Evolutionary conservation across 257 asterid species (phyloP).

Genomic region (Paulownia fortunei): DNA sequence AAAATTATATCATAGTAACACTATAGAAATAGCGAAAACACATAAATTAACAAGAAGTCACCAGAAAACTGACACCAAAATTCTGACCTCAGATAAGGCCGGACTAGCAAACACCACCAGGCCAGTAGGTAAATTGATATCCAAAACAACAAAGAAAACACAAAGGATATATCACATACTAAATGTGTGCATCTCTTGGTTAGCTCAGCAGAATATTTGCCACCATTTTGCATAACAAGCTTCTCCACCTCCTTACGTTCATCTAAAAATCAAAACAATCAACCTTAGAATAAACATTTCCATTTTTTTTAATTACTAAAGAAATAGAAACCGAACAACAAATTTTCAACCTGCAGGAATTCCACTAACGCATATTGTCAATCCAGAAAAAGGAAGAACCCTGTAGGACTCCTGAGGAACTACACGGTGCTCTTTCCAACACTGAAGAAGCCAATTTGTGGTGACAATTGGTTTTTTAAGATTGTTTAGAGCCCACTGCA

Average conservation of each 20-base stretch:
- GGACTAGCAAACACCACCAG: conserved; percentile 15
- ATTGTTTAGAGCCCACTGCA: conserved; percentile 85
- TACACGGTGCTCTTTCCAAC: conserved; percentile 99
- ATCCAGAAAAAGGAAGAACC: conserved; percentile 89
- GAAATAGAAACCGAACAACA: conserved; percentile 8
- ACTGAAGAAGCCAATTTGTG: conserved; percentile 81
- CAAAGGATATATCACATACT: conserved; percentile 86
- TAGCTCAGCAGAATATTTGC: conserved; percentile 89
- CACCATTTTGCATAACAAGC: conserved; percentile 77
- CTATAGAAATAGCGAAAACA: background rate
- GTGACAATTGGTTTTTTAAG: conserved; percentile 86
- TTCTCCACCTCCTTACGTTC: conserved; percentile 85
- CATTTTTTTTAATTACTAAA: conserved; percentile 18
- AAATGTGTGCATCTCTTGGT: conserved; percentile 93
- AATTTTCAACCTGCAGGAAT: conserved; percentile 72
- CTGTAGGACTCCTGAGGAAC: conserved; percentile 89
- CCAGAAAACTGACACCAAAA: conserved; percentile 4
- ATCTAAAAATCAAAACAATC: conserved; percentile 45
- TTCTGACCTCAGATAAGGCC: conserved; percentile 3
- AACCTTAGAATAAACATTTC: conserved; percentile 29
- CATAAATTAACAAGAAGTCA: conserved; percentile 5
- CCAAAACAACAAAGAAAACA: conserved; percentile 19
- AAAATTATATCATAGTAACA: conserved; percentile 6
- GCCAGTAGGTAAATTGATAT: conserved; percentile 21
- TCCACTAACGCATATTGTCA: conserved; percentile 82